Evolutionary conservation across 73 alveolate genomes (phyloP).

Genomic region (Symbiodinium natans): DNA sequence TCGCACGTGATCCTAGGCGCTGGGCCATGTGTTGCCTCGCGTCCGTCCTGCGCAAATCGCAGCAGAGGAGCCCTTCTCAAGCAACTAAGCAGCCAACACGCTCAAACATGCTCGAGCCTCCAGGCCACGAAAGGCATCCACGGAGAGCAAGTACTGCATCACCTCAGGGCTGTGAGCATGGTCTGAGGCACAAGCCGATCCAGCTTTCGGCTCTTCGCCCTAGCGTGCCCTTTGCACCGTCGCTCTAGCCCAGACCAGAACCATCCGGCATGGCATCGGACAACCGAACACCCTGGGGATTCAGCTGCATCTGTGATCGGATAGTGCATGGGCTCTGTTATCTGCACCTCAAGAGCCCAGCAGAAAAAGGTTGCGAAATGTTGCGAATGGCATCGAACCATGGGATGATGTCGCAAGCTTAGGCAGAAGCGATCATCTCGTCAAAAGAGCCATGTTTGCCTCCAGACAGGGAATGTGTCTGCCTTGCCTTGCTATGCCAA

Average conservation of each 20-base stretch:
- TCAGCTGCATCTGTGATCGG: constrained; percentile 44
- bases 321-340: constrained; percentile 72
- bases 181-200: too few relatives aligned
- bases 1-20: background rate
- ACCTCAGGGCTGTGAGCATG: background rate
- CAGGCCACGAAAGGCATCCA: constrained; percentile 60
- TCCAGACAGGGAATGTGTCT: background rate
- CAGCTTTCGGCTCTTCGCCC: too few relatives aligned
- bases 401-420: background rate
- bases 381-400: background rate
- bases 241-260: too few relatives aligned
- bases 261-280: too few relatives aligned
- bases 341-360: constrained; percentile 87
- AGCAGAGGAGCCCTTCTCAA: background rate
- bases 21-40: constrained; percentile 60
- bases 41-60: constrained; percentile 50
- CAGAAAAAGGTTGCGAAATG: background rate
- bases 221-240: too few relatives aligned
- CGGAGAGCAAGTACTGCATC: constrained; percentile 39
- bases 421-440: constrained; percentile 35
- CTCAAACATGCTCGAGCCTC: constrained; percentile 9
- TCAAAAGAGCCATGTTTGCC: constrained; percentile 70
- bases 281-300: background rate
- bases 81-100: background rate
- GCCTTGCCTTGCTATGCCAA: too few relatives aligned